Conservation (phyloP, 441 rosid genomes). For the Euphorbia celastroides region DNA sequence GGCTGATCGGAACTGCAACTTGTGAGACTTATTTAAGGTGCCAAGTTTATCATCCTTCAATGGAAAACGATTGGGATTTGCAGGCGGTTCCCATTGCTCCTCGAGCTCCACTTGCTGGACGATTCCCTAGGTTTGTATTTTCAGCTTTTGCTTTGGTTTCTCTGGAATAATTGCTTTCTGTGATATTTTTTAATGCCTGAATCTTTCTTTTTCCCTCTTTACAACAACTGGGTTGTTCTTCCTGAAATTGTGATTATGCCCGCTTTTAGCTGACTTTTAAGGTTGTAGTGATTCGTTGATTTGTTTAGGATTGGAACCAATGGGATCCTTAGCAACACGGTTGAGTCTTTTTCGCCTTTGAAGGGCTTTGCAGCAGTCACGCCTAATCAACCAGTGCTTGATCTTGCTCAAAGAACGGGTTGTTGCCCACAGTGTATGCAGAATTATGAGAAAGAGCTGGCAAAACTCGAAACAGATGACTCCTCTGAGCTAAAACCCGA, state of each 20-base stretch:
- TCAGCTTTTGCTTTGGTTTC: not conserved
- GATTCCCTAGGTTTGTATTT: conserved; percentile 55
- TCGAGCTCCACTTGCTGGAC: conserved; percentile 44
- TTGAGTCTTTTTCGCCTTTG: conserved; percentile 48
- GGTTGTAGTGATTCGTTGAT: conserved; percentile 2
- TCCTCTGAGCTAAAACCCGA: conserved; percentile 40
- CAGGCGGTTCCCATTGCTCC: conserved; percentile 82
- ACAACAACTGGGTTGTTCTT: not conserved
- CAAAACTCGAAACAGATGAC: conserved; percentile 30
- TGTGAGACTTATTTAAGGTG: conserved; percentile 92
- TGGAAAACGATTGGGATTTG: conserved; percentile 95
- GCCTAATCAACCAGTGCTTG: conserved; percentile 34
- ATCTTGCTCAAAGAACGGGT: conserved; percentile 38
- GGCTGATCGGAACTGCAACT: conserved; percentile 88
- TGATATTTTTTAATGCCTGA: not conserved
- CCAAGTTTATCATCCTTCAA: conserved; percentile 80
- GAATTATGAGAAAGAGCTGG: conserved; percentile 64
- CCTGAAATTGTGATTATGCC: not conserved
- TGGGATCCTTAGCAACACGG: conserved; percentile 49
- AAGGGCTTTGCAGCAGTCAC: conserved; percentile 37
- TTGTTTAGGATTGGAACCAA: conserved; percentile 46
- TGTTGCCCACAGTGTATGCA: conserved; percentile 66
- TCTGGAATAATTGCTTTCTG: conserved; percentile 3
- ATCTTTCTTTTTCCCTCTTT: not conserved
- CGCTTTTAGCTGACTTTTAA: not conserved